A percentile compares a stretch with the other conserved stretches of the same genome.
Evolutionary conservation across 2,329 filamentous ascomycete species (phyloP).

Genomic region (Lasiodiplodia sp.): DNA sequence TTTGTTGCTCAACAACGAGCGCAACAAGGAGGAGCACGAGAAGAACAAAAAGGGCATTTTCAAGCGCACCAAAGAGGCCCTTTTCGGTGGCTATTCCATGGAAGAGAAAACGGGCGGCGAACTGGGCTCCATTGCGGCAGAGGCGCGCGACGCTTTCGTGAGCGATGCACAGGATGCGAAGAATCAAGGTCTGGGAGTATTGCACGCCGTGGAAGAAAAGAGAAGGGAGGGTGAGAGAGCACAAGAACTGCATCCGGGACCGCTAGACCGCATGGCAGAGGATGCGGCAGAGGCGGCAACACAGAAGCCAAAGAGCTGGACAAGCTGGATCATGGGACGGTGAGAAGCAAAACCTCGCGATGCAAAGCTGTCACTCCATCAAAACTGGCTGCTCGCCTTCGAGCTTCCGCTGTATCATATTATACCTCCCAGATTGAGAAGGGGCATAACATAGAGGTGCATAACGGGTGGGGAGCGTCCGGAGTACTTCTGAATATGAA

Average conservation of each 20-base stretch:
- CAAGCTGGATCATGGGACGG: constrained; percentile 52
- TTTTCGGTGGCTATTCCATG: constrained; percentile 44
- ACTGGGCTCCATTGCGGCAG: constrained; percentile 35
- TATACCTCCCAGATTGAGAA: constrained; percentile 25
- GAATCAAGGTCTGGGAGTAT: constrained; percentile 37
- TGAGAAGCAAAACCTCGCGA: constrained; percentile 40
- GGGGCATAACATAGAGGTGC: constrained; percentile 30
- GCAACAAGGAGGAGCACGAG: constrained; percentile 68
- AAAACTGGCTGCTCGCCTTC: constrained; percentile 11
- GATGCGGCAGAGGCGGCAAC: constrained; percentile 46
- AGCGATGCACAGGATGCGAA: constrained; percentile 16
- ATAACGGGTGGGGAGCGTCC: constrained; percentile 28
- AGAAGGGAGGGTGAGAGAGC: constrained; percentile 38
- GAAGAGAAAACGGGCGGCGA: constrained; percentile 49
- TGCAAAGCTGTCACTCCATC: not conserved
- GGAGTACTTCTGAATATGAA: constrained; percentile 27
- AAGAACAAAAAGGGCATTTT: constrained; percentile 46
- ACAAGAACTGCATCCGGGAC: constrained; percentile 53
- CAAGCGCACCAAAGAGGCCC: constrained; percentile 40
- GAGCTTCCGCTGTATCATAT: constrained; percentile 29
- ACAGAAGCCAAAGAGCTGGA: constrained; percentile 53
- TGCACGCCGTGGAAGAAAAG: constrained; percentile 44
- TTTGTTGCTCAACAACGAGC: constrained; percentile 63
- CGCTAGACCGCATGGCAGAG: constrained; percentile 55
- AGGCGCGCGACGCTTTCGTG: constrained; percentile 29